These are phyloP conservation scores for Tuber melanosporum DNA, from an alignment of 495 filamentous ascomycete species.

Conservation along the genomic window DNA sequence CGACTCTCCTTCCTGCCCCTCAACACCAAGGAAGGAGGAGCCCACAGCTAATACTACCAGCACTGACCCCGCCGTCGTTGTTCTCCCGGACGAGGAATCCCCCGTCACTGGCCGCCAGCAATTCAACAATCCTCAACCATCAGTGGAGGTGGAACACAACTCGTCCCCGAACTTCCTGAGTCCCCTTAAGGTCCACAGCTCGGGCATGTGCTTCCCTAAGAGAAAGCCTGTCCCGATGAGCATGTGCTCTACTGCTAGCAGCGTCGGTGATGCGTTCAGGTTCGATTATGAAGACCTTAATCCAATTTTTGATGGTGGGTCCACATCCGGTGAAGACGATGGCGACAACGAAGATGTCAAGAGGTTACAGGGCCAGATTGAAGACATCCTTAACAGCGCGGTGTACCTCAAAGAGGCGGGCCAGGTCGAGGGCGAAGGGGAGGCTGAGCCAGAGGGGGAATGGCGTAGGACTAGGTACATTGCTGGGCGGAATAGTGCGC, in stretches of 20 bases:
- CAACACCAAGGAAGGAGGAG: not conserved
- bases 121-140: not conserved
- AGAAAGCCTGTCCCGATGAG: not conserved
- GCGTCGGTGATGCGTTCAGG: constrained; percentile 29
- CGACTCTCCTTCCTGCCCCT: not conserved
- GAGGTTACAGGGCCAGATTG: constrained; percentile 15
- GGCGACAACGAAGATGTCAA: not conserved
- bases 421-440: not conserved
- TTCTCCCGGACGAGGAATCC: not conserved
- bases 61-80: not conserved
- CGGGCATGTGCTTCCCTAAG: not conserved
- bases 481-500: constrained; percentile 29
- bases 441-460: constrained; percentile 12
- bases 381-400: constrained; percentile 12
- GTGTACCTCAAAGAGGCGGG: not conserved
- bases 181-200: not conserved
- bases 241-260: constrained; percentile 15
- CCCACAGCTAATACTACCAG: not conserved
- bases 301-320: not conserved
- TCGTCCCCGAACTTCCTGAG: not conserved
- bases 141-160: not conserved
- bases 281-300: constrained; percentile 6
- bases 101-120: not conserved
- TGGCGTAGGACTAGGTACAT: constrained; percentile 23
- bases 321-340: not conserved